Evolutionary conservation across 305 asterid species (phyloP).

Genomic region (Withania somnifera): DNA sequence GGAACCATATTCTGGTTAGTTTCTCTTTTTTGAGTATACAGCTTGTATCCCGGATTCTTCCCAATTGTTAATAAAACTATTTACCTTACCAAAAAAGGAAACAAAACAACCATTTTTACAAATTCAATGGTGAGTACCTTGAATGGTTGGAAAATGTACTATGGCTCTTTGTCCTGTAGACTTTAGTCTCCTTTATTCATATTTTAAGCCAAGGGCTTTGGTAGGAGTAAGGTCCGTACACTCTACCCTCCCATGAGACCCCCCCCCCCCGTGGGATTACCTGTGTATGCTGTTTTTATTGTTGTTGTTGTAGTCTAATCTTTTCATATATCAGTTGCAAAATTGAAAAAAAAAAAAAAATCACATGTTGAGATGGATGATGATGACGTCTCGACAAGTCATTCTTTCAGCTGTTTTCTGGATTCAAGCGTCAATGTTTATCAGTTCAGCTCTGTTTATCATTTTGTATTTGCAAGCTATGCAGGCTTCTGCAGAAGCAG

Average conservation of each 20-base stretch:
- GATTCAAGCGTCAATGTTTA: neutral
- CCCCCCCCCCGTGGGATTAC: too few relatives aligned
- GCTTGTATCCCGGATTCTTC: too few relatives aligned
- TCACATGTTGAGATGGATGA: neutral
- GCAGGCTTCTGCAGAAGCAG: conserved; percentile 91
- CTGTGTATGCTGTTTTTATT: too few relatives aligned
- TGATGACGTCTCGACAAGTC: neutral
- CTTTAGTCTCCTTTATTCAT: neutral
- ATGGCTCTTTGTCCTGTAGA: neutral
- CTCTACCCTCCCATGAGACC: too few relatives aligned
- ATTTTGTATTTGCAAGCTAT: conserved; percentile 19
- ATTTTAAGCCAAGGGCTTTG: too few relatives aligned
- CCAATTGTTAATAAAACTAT: too few relatives aligned
- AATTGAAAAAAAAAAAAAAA: neutral
- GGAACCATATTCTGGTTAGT: too few relatives aligned
- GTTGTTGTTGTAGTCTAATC: too few relatives aligned
- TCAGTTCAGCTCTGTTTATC: conserved; percentile 6
- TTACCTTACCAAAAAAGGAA: too few relatives aligned
- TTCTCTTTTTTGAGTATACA: too few relatives aligned
- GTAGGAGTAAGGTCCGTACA: too few relatives aligned
- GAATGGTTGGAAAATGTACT: neutral
- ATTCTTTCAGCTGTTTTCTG: neutral
- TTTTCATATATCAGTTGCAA: neutral
- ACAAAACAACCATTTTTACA: neutral
- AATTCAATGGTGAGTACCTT: neutral